Evolutionary conservation across 2,329 filamentous ascomycete species (phyloP).

Genomic region (Alternaria conjuncta): DNA sequence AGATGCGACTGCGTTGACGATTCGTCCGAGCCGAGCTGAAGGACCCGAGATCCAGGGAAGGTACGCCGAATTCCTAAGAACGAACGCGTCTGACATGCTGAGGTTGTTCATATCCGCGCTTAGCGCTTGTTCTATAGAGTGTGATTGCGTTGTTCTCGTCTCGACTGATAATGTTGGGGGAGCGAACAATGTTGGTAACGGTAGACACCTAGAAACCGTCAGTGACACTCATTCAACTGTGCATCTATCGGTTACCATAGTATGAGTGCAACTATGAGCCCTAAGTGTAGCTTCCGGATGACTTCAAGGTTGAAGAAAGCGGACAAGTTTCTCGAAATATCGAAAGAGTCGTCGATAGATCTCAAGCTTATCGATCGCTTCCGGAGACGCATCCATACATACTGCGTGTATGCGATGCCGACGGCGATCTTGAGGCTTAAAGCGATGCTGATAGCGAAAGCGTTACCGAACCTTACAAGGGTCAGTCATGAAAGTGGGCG

Average conservation of each 20-base stretch:
- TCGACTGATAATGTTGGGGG: neutral
- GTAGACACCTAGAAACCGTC: fast-evolving
- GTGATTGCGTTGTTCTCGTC: neutral
- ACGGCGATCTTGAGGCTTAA: neutral
- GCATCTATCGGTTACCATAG: neutral
- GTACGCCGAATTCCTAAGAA: fast-evolving
- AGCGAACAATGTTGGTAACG: neutral
- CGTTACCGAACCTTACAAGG: fast-evolving
- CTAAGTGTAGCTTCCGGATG: fast-evolving
- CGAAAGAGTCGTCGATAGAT: neutral
- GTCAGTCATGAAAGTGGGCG: neutral
- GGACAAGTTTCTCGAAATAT: neutral
- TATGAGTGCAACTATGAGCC: neutral
- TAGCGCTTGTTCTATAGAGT: neutral
- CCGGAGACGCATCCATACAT: neutral
- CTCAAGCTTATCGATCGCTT: fast-evolving
- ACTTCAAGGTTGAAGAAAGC: neutral
- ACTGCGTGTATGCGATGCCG: neutral
- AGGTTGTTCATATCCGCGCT: neutral
- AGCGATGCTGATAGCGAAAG: neutral
- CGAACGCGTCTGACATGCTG: neutral
- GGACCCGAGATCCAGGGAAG: fast-evolving
- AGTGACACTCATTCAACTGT: fast-evolving
- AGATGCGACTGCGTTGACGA: no score
- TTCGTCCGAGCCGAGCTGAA: neutral